These are phyloP conservation scores for Sicyos baderoa DNA, from an alignment of 306 rosid species.

Conservation along the genomic window DNA sequence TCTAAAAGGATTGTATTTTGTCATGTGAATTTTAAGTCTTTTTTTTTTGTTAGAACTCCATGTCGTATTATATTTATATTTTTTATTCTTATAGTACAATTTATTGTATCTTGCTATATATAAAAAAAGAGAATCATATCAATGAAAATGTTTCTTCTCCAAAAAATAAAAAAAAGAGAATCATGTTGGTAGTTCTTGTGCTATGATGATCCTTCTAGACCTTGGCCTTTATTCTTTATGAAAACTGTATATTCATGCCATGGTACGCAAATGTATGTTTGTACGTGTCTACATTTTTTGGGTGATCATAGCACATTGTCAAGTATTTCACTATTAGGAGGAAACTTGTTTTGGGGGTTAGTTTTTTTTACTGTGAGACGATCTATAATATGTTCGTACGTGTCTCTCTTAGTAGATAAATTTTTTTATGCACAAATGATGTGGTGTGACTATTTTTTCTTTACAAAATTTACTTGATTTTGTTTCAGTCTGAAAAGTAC, in stretches of 20 bases:
- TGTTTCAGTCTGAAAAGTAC: slow-evolving; percentile 37
- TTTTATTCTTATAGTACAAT: too few relatives aligned
- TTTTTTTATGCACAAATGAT: neutral
- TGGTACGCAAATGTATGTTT: neutral
- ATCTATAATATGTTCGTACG: neutral
- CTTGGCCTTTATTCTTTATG: neutral
- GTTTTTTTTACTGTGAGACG: neutral
- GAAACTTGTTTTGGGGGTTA: neutral
- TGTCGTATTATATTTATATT: too few relatives aligned
- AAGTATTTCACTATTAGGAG: neutral
- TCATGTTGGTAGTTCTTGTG: neutral
- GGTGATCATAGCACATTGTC: neutral
- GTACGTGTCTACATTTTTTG: neutral
- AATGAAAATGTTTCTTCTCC: too few relatives aligned
- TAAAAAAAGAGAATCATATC: too few relatives aligned
- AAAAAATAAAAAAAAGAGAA: neutral
- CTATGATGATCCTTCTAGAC: neutral
- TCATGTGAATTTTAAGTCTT: too few relatives aligned
- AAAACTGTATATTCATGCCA: neutral
- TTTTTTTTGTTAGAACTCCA: too few relatives aligned
- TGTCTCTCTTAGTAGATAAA: neutral
- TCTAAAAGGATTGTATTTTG: too few relatives aligned
- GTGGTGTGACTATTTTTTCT: slow-evolving; percentile 9
- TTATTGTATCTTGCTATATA: neutral
- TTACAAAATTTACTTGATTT: slow-evolving; percentile 15